Evolutionary conservation across 306 rosid species (phyloP), one percentile per base, ranked within the genome.

Genomic region (Medicago lupulina): DNA sequence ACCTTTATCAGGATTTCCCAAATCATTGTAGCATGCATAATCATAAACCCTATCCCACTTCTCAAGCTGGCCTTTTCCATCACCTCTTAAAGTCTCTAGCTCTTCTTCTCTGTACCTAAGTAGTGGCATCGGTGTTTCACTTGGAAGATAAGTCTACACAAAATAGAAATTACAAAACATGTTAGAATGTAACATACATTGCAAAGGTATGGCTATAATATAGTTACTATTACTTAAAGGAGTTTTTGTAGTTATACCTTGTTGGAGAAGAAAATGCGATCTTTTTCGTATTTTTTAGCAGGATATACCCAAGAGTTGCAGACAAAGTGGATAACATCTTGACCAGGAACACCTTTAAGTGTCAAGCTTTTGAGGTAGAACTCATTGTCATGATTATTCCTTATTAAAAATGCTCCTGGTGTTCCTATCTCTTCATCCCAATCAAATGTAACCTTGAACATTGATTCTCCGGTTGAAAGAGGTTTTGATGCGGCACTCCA

Each of bases 291-390:
- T 79, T 86, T 83, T 9, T 85, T 47, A 8, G 86, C 73, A 50
- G 96, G 96, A 74, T 91, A 93, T 3, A 93, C 81, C 97, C 98
- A 93, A 4, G 98, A 93, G 83, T 89, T 91, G 88, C 98, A 93
- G 18, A 80, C 77, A 44, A 91, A 93, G 80, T 83, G 92, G 79
- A 93, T 70, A 47, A 19, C 62, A 25, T 90, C 93, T 43, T 84
- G 83, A 21, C 86, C 93, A 1, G 98, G 98, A 67, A 90, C 93
- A 69, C 82, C 58, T 53, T 89, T 87, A 6, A 93, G 92, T 17
- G 93, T 89, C 10, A 93, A 74, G 67, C 77, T 80, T 83, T 54
- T 87, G 28, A 93, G 85, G 73, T 80, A 91, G 76, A 93, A 93
- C 80, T 92, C 89, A 71, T 81, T 86, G 41, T 76, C 88, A 84